A percentile compares a stretch with the other conserved stretches of the same genome.
These are phyloP conservation scores for Pterocarpus macrocarpus DNA, from an alignment of 306 rosid species.

Conservation along the genomic window DNA sequence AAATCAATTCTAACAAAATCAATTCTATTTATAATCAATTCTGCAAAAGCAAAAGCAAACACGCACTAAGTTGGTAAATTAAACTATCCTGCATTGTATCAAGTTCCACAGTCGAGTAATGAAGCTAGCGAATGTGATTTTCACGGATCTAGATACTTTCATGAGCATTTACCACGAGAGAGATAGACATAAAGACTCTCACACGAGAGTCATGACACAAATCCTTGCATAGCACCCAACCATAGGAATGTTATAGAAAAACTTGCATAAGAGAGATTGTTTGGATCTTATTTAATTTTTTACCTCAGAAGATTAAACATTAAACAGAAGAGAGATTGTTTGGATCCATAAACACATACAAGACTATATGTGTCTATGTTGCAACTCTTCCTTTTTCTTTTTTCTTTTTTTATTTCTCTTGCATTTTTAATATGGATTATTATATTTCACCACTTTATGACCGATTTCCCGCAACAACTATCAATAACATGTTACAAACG, in stretches of 20 bases:
- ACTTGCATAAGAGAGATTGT: not conserved
- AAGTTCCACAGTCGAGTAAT: too few species aligned
- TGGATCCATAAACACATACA: not conserved
- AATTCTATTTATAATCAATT: too few species aligned
- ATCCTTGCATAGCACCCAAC: too few species aligned
- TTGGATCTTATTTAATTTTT: not conserved
- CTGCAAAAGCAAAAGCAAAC: too few species aligned
- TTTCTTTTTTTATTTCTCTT: not conserved
- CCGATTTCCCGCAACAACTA: constrained; percentile 9
- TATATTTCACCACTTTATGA: constrained; percentile 10
- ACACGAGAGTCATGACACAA: too few species aligned
- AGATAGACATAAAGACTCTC: too few species aligned
- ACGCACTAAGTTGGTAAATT: too few species aligned
- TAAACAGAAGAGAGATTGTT: not conserved
- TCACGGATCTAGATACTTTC: too few species aligned
- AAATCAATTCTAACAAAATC: too few species aligned
- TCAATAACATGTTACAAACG: not conserved
- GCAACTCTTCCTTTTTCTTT: constrained; percentile 12
- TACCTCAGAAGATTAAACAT: not conserved
- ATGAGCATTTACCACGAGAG: too few species aligned
- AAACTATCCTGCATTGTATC: too few species aligned
- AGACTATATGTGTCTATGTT: not conserved
- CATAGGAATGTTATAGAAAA: not conserved
- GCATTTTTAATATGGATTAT: not conserved
- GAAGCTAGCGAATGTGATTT: too few species aligned